phyloP scores from a whole-genome alignment of 129 eudicot genomes.

The Oenanthe sinensis region DNA sequence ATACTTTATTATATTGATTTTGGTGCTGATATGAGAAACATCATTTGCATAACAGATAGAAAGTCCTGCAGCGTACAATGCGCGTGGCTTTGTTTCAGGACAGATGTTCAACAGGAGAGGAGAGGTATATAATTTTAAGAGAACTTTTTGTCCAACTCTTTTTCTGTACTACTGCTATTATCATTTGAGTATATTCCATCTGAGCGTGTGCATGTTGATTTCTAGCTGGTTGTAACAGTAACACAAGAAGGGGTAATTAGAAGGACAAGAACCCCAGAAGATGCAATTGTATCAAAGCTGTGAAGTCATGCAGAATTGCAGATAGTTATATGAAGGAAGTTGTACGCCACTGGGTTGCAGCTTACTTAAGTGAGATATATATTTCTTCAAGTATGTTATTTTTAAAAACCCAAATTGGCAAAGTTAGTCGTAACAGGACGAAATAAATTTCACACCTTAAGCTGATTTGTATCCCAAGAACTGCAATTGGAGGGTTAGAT shows the following conservation, averaged over 20 bases:
- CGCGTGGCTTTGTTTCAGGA: conserved; percentile 75
- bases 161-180: neutral
- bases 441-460: neutral
- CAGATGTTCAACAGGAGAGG: conserved; percentile 78
- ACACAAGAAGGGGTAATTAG: conserved; percentile 85
- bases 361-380: neutral
- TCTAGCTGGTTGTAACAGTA: conserved; percentile 76
- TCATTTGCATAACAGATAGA: conserved; percentile 34
- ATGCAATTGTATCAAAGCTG: conserved; percentile 47
- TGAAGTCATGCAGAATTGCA: conserved; percentile 13
- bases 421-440: neutral
- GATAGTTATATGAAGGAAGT: neutral
- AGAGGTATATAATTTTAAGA: conserved; percentile 47
- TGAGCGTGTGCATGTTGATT: conserved; percentile 17
- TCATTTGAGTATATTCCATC: neutral
- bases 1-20: neutral
- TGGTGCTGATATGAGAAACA: neutral
- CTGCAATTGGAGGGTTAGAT: neutral
- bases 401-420: neutral
- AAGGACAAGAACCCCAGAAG: conserved; percentile 34
- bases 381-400: neutral
- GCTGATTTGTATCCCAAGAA: neutral
- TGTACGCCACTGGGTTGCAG: neutral
- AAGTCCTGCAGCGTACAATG: conserved; percentile 70
- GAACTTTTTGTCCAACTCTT: neutral